Evolutionary conservation across 495 filamentous ascomycete genomes (phyloP).

Genomic region (Corynascus novoguineensis): DNA sequence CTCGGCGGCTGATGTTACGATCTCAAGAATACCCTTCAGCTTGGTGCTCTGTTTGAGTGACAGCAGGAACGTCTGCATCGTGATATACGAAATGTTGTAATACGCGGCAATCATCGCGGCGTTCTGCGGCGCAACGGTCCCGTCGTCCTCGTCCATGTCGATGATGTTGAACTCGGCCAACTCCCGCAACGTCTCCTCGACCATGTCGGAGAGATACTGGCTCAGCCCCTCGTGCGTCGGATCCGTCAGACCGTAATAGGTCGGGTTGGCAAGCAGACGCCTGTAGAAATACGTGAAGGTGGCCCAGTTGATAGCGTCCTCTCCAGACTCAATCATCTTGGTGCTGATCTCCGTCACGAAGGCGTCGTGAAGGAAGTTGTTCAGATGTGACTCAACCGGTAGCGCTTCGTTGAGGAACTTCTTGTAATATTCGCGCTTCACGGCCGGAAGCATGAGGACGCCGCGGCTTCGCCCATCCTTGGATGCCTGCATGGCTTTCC

Average conservation of each 20-base stretch:
- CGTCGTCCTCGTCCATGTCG: constrained; percentile 94
- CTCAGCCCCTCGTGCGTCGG: constrained; percentile 89
- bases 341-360: constrained; percentile 97
- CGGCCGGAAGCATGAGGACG: constrained; percentile 88
- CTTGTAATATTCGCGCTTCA: constrained; percentile 95
- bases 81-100: constrained; percentile 99
- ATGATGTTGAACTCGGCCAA: constrained; percentile 92
- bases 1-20: constrained; percentile 93
- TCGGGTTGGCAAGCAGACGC: constrained; percentile 92
- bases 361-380: constrained; percentile 85
- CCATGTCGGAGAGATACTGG: constrained; percentile 89
- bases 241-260: constrained; percentile 88
- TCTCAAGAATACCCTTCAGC: constrained; percentile 93
- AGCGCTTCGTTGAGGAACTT: constrained; percentile 97
- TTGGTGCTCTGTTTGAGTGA: constrained; percentile 83
- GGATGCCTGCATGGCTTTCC: constrained; percentile 75
- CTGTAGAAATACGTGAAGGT: constrained; percentile 99
- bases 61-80: constrained; percentile 99
- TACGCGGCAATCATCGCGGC: constrained; percentile 97
- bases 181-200: constrained; percentile 89
- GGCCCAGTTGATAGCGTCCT: constrained; percentile 97
- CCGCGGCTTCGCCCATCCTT: constrained; percentile 76
- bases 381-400: constrained; percentile 90
- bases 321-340: constrained; percentile 84
- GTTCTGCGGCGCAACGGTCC: constrained; percentile 82